Evolutionary conservation across 108 stramenopile species (phyloP).

Genomic region (Aureococcus anophagefferens): DNA sequence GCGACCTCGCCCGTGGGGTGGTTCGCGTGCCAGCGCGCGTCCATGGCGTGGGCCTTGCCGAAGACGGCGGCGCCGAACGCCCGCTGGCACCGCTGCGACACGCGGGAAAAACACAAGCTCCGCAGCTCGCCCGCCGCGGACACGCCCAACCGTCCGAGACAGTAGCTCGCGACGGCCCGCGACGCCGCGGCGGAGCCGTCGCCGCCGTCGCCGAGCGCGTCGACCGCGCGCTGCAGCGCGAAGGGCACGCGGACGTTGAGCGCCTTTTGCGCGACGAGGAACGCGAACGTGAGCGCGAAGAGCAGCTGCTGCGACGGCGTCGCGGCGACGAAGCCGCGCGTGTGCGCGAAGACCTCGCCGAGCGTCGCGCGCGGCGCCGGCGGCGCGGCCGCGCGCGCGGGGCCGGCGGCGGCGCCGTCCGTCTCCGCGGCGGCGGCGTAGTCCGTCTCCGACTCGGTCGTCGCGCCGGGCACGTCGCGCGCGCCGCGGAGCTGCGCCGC

Average conservation of each 20-base stretch:
- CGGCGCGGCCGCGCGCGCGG: no score
- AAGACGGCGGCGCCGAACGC: neutral
- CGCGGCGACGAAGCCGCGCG: no score
- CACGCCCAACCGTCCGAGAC: no score
- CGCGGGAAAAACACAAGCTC: conserved; percentile 1
- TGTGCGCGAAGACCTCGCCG: no score
- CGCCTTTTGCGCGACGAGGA: neutral
- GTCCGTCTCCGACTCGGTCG: no score
- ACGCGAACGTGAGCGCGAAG: neutral
- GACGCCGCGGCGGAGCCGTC: neutral
- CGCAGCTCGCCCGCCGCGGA: neutral
- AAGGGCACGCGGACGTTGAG: neutral
- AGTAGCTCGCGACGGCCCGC: neutral
- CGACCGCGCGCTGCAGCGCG: neutral
- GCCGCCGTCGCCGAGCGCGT: no score
- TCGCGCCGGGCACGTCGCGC: no score
- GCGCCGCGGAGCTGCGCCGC: no score
- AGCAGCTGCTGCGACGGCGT: neutral
- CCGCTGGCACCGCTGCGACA: neutral
- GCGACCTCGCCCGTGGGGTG: conserved; percentile 4
- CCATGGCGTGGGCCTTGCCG: neutral
- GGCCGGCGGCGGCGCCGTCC: no score
- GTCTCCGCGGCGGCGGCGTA: no score
- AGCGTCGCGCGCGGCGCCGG: no score
- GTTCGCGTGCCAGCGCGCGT: conserved; percentile 1